Evolutionary conservation across 768 basidiomycete genomes (phyloP).

Genomic region (Scleroderma citrinum): DNA sequence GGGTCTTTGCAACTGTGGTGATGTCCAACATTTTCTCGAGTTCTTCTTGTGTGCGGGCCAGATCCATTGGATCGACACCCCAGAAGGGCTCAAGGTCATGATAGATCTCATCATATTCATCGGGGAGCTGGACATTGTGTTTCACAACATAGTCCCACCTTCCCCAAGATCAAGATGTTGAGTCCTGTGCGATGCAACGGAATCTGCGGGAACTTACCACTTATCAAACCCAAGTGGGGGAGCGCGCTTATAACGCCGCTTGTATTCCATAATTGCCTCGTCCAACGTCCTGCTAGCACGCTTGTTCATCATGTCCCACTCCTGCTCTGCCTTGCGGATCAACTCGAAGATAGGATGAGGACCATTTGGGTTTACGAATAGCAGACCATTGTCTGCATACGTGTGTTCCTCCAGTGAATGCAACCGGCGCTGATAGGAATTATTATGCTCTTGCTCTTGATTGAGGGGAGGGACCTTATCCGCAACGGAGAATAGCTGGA

Average conservation of each 20-base stretch:
- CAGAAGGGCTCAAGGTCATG: conserved; percentile 32
- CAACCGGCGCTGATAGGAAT: background rate
- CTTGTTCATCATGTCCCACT: conserved; percentile 31
- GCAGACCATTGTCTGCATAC: conserved; percentile 23
- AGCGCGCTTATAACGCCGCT: conserved; percentile 25
- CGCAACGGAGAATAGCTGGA: background rate
- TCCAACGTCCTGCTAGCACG: conserved; percentile 33
- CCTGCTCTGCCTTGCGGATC: conserved; percentile 29
- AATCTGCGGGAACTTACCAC: conserved; percentile 25
- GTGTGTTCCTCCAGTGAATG: conserved; percentile 14
- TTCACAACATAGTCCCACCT: conserved; percentile 40
- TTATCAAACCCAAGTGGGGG: conserved; percentile 40
- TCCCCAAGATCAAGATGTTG: too few species aligned
- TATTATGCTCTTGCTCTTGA: background rate
- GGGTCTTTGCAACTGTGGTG: conserved; percentile 23
- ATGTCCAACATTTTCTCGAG: conserved; percentile 12
- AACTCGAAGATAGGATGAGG: conserved; percentile 42
- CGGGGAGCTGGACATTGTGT: conserved; percentile 35
- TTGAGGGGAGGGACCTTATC: background rate
- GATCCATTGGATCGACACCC: conserved; percentile 28
- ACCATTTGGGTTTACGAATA: conserved; percentile 30
- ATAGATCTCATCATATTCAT: conserved; percentile 44
- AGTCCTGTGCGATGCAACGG: too few species aligned
- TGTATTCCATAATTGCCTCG: conserved; percentile 36
- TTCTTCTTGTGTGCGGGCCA: conserved; percentile 15